phyloP scores from a whole-genome alignment of 139 green algal genomes.

The Eudorina sp. region DNA sequence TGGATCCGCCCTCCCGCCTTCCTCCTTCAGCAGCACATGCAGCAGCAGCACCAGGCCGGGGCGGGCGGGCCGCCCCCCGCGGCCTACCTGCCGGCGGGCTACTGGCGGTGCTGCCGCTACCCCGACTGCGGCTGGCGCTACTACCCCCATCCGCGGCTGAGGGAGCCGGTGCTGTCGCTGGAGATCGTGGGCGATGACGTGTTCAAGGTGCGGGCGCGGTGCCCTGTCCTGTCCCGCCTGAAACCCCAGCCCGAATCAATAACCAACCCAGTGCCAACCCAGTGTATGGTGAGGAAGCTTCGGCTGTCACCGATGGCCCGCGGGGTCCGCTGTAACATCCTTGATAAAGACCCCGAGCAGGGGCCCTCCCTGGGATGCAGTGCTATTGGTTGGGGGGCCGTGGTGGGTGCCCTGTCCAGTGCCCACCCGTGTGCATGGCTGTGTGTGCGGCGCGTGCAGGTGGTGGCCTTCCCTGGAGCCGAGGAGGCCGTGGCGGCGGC shows the following conservation, averaged over 20 bases:
- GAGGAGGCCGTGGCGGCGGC: conserved; percentile 66
- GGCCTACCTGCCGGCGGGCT: conserved; percentile 3
- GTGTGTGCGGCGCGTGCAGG: conserved; percentile 26
- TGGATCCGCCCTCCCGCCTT: not conserved
- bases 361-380: too few species aligned
- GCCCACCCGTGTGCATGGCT: not conserved
- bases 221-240: too few species aligned
- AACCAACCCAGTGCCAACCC: too few species aligned
- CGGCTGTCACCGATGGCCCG: too few species aligned
- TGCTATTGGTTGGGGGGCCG: not conserved
- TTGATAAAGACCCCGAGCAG: too few species aligned
- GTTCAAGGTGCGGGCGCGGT: conserved; percentile 56
- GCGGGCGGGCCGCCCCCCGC: not conserved
- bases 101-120: conserved; percentile 48
- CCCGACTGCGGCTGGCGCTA: conserved; percentile 68
- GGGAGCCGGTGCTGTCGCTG: conserved; percentile 66
- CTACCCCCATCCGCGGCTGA: conserved; percentile 57
- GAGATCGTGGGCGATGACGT: conserved; percentile 54
- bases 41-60: conserved; percentile 27
- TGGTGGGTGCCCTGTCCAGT: too few species aligned
- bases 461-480: conserved; percentile 63
- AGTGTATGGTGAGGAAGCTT: too few species aligned
- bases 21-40: conserved; percentile 44
- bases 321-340: too few species aligned
- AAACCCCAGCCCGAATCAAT: too few species aligned